These are phyloP conservation scores for Theileria equi DNA, from an alignment of 169 alveolate genomes.

Conservation along the genomic window DNA sequence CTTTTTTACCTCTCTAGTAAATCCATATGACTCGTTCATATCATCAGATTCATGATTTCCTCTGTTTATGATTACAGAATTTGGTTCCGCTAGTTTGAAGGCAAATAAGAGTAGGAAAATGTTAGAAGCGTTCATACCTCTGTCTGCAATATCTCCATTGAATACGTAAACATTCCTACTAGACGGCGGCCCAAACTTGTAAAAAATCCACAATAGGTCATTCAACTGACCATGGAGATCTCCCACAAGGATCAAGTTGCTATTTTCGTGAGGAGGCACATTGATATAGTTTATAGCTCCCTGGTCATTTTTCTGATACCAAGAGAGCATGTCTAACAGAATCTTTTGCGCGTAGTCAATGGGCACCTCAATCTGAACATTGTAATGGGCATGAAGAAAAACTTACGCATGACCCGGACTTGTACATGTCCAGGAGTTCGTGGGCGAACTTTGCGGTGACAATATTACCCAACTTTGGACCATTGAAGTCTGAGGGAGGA, in stretches of 20 bases:
- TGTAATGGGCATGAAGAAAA: not conserved
- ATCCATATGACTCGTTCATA: slow-evolving; percentile 89
- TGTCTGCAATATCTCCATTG: slow-evolving; percentile 90
- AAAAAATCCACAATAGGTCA: slow-evolving; percentile 86
- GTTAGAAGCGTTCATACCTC: slow-evolving; percentile 86
- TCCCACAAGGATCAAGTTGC: slow-evolving; percentile 75
- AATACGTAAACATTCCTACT: slow-evolving; percentile 82
- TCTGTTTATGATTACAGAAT: slow-evolving; percentile 81
- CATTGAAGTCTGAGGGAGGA: slow-evolving; percentile 41
- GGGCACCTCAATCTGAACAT: slow-evolving; percentile 29
- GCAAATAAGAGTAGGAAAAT: slow-evolving; percentile 81
- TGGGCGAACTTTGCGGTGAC: slow-evolving; percentile 60
- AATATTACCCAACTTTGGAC: slow-evolving; percentile 56
- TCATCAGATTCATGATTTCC: slow-evolving; percentile 91
- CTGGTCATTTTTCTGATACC: slow-evolving; percentile 47
- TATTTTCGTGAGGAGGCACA: slow-evolving; percentile 47
- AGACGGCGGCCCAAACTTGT: slow-evolving; percentile 86
- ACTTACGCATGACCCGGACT: slow-evolving; percentile 56
- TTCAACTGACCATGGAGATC: slow-evolving; percentile 89
- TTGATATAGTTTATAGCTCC: slow-evolving; percentile 45
- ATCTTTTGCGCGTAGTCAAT: slow-evolving; percentile 61
- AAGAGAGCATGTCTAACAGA: slow-evolving; percentile 45
- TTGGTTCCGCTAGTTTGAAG: slow-evolving; percentile 82
- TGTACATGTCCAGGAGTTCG: slow-evolving; percentile 57
- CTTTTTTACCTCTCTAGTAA: slow-evolving; percentile 77